Base-by-base conservation (phyloP, 2,329 filamentous ascomycete genomes). In the Stagonosporopsis cucurbitacearum region DNA sequence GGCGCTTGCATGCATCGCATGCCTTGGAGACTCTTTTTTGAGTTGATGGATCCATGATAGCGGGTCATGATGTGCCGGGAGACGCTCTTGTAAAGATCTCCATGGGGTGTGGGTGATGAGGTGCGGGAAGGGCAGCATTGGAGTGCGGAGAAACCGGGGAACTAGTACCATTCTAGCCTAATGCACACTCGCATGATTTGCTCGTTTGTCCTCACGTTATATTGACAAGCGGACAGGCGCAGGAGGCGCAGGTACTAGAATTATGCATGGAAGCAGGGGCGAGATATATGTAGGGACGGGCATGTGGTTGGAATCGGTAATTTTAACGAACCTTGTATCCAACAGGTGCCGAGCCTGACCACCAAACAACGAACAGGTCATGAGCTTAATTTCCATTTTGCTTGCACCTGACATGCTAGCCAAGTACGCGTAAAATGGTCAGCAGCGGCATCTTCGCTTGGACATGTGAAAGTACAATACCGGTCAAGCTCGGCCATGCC, bases 1-100 rank as follows among this genome's bases (percentile, higher is more conserved):
- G 75, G 3, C 77, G 64, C 47, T 78, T 78, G 66, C 79, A 81
- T 6, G 77, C 75, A 57, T 81, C 78, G 59, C 79, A 81, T n/a
- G 79, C 78, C 61, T 73, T 74, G 28, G 70, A 72, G 25, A 72
- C 70, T 63, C 71, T 63, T 61, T 72, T 74, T 25, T 68, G 63
- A 54, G 55, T 40, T 58, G 60, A 57, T 36, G 58, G 52, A 35
- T 72, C 63, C 68, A 71, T 72, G 44, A 55, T 58, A 57, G 58
- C 43, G 57, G 62, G 52, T 66, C 65, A 63, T 66, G 57, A 42
- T 66, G 59, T 49, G 58, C 53, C 56, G 11, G 37, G 15, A 35
- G 43, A 28, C 43, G 48, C 43, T 57, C 44, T 57, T 57, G 48
- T 48, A 52, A 44, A 28, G 42, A 48, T 40, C 19, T 33, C 20